Conservation (phyloP, 2,329 filamentous ascomycete species). For the Colletotrichum zoysiae region DNA sequence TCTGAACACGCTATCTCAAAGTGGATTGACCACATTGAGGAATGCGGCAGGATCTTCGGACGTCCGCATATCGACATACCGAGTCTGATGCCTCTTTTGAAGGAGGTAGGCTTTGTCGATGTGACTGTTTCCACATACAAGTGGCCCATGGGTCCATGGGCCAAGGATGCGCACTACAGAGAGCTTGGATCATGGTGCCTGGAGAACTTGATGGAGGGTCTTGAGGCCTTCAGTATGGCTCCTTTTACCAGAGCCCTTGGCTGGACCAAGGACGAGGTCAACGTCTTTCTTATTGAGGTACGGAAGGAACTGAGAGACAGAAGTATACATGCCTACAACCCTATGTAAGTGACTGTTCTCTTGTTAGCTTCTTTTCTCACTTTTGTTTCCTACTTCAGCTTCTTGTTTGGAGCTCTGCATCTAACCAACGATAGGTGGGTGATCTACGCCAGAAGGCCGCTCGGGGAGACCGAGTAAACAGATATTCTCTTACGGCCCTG, state of each 20-base stretch:
- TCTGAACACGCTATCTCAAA: conserved; percentile 9
- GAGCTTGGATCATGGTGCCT: conserved; percentile 50
- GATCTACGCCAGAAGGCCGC: conserved; percentile 8
- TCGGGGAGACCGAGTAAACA: neutral
- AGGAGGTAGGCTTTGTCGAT: conserved; percentile 53
- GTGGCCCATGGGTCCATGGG: conserved; percentile 52
- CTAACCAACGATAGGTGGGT: neutral
- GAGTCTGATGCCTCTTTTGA: conserved; percentile 52
- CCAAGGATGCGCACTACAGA: conserved; percentile 52
- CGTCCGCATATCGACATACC: conserved; percentile 51
- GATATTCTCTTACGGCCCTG: no score
- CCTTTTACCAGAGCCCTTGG: conserved; percentile 48
- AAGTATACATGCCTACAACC: conserved; percentile 49
- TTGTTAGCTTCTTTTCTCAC: no score
- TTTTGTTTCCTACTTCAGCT: neutral
- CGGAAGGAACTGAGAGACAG: conserved; percentile 48
- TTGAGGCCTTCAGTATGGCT: conserved; percentile 48
- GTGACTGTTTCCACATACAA: conserved; percentile 48
- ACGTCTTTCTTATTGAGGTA: conserved; percentile 48
- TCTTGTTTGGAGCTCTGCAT: neutral
- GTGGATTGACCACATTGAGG: conserved; percentile 47
- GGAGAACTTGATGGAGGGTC: conserved; percentile 49
- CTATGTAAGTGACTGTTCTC: conserved; percentile 43
- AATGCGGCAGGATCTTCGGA: conserved; percentile 51
- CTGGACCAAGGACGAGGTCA: conserved; percentile 48